A percentile compares a stretch with the other conserved stretches of the same genome.
These are phyloP conservation scores for Paraleonurus japonicus DNA, from an alignment of 257 asterid species.

Conservation along the genomic window DNA sequence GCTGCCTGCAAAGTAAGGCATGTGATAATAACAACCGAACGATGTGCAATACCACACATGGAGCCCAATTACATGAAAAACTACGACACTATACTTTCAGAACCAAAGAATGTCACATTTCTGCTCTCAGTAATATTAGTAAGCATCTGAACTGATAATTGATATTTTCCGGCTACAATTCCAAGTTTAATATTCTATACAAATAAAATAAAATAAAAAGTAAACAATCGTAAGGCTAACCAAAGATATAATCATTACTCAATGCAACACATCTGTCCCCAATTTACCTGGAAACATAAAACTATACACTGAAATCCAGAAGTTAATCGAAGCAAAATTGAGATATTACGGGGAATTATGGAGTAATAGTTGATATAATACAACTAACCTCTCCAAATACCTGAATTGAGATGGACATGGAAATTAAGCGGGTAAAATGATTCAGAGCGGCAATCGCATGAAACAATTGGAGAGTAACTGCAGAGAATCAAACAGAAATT, in stretches of 20 bases:
- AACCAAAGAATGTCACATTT: neutral
- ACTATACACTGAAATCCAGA: neutral
- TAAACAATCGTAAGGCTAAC: neutral
- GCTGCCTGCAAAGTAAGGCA: slow-evolving; percentile 48
- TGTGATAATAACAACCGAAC: neutral
- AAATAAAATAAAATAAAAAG: too few species aligned
- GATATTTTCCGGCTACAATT: neutral
- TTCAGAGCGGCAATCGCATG: slow-evolving; percentile 34
- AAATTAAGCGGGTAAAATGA: slow-evolving; percentile 17
- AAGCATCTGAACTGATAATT: neutral
- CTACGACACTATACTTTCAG: neutral
- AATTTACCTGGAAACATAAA: neutral
- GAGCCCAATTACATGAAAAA: too few species aligned
- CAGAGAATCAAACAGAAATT: slow-evolving; percentile 4
- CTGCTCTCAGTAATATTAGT: too few species aligned
- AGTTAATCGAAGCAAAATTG: neutral
- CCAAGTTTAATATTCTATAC: neutral
- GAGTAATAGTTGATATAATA: neutral
- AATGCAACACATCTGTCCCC: neutral
- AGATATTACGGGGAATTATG: neutral
- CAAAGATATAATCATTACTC: neutral
- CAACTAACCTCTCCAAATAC: slow-evolving; percentile 25
- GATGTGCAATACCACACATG: neutral
- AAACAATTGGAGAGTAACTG: slow-evolving; percentile 37
- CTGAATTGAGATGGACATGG: slow-evolving; percentile 14